Evolutionary conservation across 805 yeast genomes (phyloP), one percentile per base, ranked within the genome.

Genomic region (Candida andamanensis): DNA sequence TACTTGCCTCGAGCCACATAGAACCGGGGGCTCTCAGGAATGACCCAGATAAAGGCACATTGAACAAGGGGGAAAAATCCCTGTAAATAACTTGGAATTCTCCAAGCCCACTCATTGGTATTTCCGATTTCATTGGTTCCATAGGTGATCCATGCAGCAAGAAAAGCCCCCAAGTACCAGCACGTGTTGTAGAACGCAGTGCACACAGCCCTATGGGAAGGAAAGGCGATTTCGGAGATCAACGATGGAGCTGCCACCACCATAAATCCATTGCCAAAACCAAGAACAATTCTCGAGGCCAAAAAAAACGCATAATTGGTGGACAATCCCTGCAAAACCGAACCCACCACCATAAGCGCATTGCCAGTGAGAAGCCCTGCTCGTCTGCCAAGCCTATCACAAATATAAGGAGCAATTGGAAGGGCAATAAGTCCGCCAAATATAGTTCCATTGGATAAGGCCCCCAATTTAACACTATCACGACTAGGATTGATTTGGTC

Each of bases 111-210:
- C 19, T 55, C 46, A 28, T 29, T 42, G 23, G 55, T 46, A 27
- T 27, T 41, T 6, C 40, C 24, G 9, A 58, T 38, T 17, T 47
- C 39, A 26, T 27, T 29, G 12, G 74, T 58, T 46, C 76, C 78
- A 41, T 58, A 71, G 3, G 74, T 59, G 30, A 65, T 61, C 72
- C 74, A 67, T 17, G 74, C 71, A 6, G 78, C 72, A 28, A 73
- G 48, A 34, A 71, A 47, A n/a, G 76, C 74, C 28, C 79, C 79
- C 23, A 70, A 44, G 42, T 68, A 71, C 77, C 76, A 72, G 39
- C 66, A 63, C 14, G 67, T 60, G 49, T 73, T 74, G 54, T 62
- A 74, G 34, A 64, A 52, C n/a, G 74, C 41, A 17, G 74, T 67
- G 26, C 57, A 42, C 20, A 58, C 50, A 24, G 58, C 55, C 45